These are phyloP conservation scores for Solanum bulbocastanum DNA, from an alignment of 257 asterid genomes.

Conservation along the genomic window DNA sequence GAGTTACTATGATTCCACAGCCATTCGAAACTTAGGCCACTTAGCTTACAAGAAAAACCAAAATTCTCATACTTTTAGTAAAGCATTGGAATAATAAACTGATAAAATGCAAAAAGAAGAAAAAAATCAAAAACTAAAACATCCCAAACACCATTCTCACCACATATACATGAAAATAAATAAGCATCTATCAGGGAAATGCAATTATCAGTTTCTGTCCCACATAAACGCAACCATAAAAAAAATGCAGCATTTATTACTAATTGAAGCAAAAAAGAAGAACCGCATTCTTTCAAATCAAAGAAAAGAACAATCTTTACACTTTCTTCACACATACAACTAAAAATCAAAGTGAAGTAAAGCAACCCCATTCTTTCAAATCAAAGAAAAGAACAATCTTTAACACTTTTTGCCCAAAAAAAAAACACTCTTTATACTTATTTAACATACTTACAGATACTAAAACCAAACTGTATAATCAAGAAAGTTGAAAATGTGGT, in stretches of 20 bases:
- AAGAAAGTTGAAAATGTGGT: conserved; percentile 3
- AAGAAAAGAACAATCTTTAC: conserved; percentile 1
- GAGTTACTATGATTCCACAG: background rate
- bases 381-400: background rate
- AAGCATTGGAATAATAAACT: background rate
- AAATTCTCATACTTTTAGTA: background rate
- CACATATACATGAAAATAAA: background rate
- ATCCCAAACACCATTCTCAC: background rate
- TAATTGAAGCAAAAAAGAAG: background rate
- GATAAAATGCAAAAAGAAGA: background rate
- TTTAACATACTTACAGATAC: background rate
- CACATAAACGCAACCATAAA: background rate
- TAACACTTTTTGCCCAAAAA: background rate
- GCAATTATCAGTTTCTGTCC: background rate
- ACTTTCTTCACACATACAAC: background rate
- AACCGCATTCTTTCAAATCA: conserved; percentile 2
- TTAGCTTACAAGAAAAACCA: background rate
- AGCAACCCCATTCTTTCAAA: background rate
- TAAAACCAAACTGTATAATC: background rate
- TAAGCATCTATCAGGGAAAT: background rate
- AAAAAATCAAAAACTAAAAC: background rate
- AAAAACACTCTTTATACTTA: background rate
- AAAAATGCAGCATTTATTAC: background rate
- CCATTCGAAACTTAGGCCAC: background rate
- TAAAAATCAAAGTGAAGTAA: background rate